phyloP scores from a whole-genome alignment of 2,329 filamentous ascomycete species.

The Elsinoe necatrix region DNA sequence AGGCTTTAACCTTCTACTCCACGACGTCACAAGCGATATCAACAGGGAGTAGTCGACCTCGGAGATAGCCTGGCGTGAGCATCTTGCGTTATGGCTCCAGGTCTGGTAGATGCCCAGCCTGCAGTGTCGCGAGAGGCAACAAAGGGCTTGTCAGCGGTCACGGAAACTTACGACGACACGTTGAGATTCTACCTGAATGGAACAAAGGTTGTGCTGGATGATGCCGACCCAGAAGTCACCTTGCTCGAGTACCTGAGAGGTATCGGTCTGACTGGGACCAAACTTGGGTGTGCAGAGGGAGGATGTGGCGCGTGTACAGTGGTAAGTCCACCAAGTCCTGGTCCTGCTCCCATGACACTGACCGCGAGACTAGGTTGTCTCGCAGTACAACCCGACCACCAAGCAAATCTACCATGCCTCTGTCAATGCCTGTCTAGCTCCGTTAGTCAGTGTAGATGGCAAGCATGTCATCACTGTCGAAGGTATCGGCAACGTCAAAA shows the following conservation, averaged over 20 bases:
- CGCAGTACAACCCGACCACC: conserved; percentile 86
- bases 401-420: conserved; percentile 91
- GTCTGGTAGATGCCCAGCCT: conserved; percentile 39
- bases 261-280: conserved; percentile 89
- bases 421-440: conserved; percentile 91
- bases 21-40: too few species aligned
- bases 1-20: too few species aligned
- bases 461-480: conserved; percentile 98
- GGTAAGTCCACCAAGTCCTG: conserved; percentile 37
- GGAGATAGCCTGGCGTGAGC: too few species aligned
- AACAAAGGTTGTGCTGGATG: conserved; percentile 75
- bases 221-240: conserved; percentile 84
- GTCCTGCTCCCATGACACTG: too few species aligned
- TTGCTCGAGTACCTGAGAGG: conserved; percentile 87
- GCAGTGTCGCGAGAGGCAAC: conserved; percentile 40
- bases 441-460: conserved; percentile 84
- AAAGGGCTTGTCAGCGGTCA: conserved; percentile 52
- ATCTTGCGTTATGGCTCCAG: conserved; percentile 46
- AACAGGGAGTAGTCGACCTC: not conserved
- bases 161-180: conserved; percentile 73
- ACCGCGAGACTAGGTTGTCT: conserved; percentile 54
- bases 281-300: conserved; percentile 92
- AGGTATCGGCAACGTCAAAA: conserved; percentile 81
- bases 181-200: conserved; percentile 92
- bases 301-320: conserved; percentile 96